Percentiles rank a stretch among this genome's conserved stretches.
phyloP scores from a whole-genome alignment of 2,329 filamentous ascomycete species.

The Orbilia oligospora region DNA sequence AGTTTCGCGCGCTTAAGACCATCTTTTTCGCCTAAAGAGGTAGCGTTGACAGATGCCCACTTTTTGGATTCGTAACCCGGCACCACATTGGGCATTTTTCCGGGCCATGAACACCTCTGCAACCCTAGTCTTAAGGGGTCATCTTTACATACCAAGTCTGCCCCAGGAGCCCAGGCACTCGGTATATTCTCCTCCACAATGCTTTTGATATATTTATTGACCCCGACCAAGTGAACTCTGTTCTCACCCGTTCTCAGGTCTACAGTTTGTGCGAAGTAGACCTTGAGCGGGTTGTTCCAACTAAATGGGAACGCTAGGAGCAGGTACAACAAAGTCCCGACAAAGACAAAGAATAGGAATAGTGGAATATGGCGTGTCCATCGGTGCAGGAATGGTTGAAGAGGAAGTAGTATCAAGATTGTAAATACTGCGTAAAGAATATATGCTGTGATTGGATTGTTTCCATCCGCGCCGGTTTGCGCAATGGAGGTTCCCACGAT shows the following conservation, averaged over 20 bases:
- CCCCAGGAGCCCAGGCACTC: slow-evolving; percentile 69
- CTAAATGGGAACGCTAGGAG: slow-evolving; percentile 91
- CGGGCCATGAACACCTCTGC: slow-evolving; percentile 79
- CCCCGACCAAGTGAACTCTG: slow-evolving; percentile 78
- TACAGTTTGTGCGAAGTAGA: slow-evolving; percentile 86
- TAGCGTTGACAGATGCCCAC: slow-evolving; percentile 79
- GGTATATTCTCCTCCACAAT: slow-evolving; percentile 71
- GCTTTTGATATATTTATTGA: slow-evolving; percentile 76
- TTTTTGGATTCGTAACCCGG: slow-evolving; percentile 68
- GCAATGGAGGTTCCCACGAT: slow-evolving; percentile 79
- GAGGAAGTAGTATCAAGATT: slow-evolving; percentile 80
- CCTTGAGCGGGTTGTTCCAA: slow-evolving; percentile 81
- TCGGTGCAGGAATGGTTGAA: slow-evolving; percentile 88
- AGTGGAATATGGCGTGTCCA: slow-evolving; percentile 85
- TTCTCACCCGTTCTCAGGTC: slow-evolving; percentile 77
- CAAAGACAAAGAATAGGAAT: slow-evolving; percentile 80
- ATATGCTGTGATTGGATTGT: slow-evolving; percentile 15
- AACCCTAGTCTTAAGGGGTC: slow-evolving; percentile 71
- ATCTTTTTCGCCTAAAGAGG: slow-evolving; percentile 66
- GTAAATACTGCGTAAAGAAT: slow-evolving; percentile 72
- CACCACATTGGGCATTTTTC: slow-evolving; percentile 77
- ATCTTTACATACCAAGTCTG: slow-evolving; percentile 75
- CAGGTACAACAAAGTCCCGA: slow-evolving; percentile 86
- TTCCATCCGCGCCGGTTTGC: slow-evolving; percentile 89
- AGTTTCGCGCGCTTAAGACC: slow-evolving; percentile 71